Conservation (phyloP, 257 asterid genomes). For the Gynochthodes officinalis region DNA sequence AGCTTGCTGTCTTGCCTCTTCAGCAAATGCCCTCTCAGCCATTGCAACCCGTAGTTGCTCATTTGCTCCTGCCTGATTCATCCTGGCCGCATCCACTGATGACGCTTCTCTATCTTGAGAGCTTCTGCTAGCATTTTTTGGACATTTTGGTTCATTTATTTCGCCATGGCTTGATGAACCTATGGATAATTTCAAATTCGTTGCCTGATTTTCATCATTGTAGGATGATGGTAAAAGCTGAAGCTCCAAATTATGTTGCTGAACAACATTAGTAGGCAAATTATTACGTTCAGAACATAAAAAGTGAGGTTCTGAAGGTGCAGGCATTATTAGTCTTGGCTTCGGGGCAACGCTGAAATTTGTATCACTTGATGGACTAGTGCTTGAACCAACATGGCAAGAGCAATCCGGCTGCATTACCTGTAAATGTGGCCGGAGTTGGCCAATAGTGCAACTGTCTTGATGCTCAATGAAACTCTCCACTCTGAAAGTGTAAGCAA, state of each 20-base stretch:
- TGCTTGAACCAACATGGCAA: constrained; percentile 53
- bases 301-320: constrained; percentile 19
- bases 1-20: constrained; percentile 53
- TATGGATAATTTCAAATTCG: constrained; percentile 28
- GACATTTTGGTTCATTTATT: background rate
- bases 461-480: constrained; percentile 86
- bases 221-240: constrained; percentile 48
- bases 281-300: background rate
- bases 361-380: constrained; percentile 46
- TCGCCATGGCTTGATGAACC: constrained; percentile 21
- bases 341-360: constrained; percentile 24
- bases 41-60: constrained; percentile 46
- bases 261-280: background rate
- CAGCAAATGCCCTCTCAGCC: constrained; percentile 67
- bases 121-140: constrained; percentile 10
- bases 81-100: constrained; percentile 11
- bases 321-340: constrained; percentile 18
- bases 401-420: constrained; percentile 38
- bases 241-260: constrained; percentile 49
- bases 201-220: constrained; percentile 18
- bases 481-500: constrained; percentile 38
- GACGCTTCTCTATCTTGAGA: background rate
- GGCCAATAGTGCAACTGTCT: constrained; percentile 54
- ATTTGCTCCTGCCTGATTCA: constrained; percentile 27
- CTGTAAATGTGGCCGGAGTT: constrained; percentile 37